phyloP scores from a whole-genome alignment of 2,329 filamentous ascomycete genomes.

The Rhynchosporium graminicola region DNA sequence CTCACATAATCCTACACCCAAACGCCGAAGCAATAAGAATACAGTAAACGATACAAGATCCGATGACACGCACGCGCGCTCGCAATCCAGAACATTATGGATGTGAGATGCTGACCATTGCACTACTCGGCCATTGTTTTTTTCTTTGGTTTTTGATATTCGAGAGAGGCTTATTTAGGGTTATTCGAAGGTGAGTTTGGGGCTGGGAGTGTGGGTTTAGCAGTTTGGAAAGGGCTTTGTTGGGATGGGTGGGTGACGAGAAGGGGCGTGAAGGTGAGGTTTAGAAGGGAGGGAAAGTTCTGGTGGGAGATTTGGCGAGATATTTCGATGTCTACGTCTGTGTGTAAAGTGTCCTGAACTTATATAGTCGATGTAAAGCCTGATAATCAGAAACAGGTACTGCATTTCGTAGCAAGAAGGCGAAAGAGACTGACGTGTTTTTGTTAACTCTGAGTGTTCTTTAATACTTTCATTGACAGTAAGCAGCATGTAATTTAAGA shows the following conservation, averaged over 20 bases:
- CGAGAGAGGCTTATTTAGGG: too few relatives aligned
- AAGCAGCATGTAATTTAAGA: too few relatives aligned
- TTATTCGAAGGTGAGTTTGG: neutral
- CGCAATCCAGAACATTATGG: neutral
- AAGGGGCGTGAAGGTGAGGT: neutral
- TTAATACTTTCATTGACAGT: too few relatives aligned
- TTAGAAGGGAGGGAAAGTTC: neutral
- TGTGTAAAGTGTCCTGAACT: too few relatives aligned
- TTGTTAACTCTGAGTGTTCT: too few relatives aligned
- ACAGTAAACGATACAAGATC: conserved; percentile 1
- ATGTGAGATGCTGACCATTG: conserved; percentile 14
- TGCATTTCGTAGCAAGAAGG: neutral
- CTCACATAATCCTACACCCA: neutral
- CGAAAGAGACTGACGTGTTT: too few relatives aligned
- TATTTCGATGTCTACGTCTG: neutral
- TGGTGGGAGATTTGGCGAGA: neutral
- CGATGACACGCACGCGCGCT: neutral
- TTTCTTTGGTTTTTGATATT: neutral
- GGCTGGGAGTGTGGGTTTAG: neutral
- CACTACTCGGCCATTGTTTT: neutral
- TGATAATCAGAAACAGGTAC: too few relatives aligned
- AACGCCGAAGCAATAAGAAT: neutral
- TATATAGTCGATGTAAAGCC: too few relatives aligned
- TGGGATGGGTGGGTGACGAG: neutral
- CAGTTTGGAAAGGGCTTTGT: too few relatives aligned